Conservation (phyloP, 2,329 filamentous ascomycete genomes). For the Sphaerostilbella broomeana region DNA sequence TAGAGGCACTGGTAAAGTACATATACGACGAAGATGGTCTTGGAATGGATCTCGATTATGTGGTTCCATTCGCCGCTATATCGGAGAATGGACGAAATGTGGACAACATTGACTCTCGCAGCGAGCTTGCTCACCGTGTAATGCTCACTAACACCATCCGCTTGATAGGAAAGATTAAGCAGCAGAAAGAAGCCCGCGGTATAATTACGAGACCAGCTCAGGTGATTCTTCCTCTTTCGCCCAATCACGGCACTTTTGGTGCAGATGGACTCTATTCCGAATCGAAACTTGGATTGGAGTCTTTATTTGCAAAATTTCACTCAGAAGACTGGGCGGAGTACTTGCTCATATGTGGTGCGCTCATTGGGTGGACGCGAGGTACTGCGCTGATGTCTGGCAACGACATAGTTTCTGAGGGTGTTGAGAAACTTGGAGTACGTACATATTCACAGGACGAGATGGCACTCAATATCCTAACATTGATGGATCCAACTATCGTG, state of each 20-base stretch:
- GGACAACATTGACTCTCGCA: background rate
- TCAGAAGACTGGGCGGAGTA: slow-evolving; percentile 65
- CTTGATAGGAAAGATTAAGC: background rate
- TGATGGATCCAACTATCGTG: slow-evolving; percentile 91
- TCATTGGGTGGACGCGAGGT: background rate
- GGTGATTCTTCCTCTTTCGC: slow-evolving; percentile 69
- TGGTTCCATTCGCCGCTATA: background rate
- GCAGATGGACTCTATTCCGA: slow-evolving; percentile 92
- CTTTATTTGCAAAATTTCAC: slow-evolving; percentile 89
- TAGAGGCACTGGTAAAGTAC: background rate
- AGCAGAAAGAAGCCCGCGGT: background rate
- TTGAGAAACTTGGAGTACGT: slow-evolving; percentile 92
- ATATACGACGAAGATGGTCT: background rate
- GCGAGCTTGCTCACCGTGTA: background rate
- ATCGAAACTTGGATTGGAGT: slow-evolving; percentile 87
- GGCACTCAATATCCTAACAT: slow-evolving; percentile 95
- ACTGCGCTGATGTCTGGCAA: slow-evolving; percentile 58
- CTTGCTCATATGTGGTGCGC: background rate
- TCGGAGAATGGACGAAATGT: background rate
- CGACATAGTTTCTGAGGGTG: slow-evolving; percentile 93
- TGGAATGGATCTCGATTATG: background rate
- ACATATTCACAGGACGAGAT: slow-evolving; percentile 99
- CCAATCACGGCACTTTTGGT: slow-evolving; percentile 91
- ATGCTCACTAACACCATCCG: background rate
- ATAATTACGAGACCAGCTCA: background rate